These are phyloP conservation scores for Grigorovia transvaalensis DNA, from an alignment of 805 yeast genomes.

Conservation along the genomic window DNA sequence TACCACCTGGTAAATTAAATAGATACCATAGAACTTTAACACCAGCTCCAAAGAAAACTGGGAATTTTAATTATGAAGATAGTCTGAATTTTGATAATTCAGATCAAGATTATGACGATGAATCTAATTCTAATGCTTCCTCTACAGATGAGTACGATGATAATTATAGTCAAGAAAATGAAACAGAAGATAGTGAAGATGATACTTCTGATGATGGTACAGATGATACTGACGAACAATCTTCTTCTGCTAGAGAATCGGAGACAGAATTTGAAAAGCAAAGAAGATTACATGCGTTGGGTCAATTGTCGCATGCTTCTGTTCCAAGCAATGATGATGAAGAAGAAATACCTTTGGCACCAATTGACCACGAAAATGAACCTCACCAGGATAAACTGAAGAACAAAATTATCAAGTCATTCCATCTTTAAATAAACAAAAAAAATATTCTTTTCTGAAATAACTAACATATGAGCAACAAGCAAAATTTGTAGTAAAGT, in stretches of 20 bases:
- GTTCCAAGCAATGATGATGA: constrained; percentile 38
- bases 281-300: constrained; percentile 52
- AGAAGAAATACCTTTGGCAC: constrained; percentile 29
- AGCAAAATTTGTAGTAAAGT: too few species aligned
- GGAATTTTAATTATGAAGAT: background rate
- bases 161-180: constrained; percentile 12
- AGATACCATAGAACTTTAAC: constrained; percentile 6
- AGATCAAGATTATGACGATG: constrained; percentile 4
- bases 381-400: background rate
- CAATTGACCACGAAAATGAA: background rate
- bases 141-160: constrained; percentile 17
- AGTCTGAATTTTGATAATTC: constrained; percentile 9
- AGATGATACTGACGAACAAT: constrained; percentile 15
- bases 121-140: background rate
- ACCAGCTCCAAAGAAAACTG: constrained; percentile 4
- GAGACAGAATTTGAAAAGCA: constrained; percentile 61
- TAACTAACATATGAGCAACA: too few species aligned
- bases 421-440: background rate
- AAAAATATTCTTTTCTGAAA: too few species aligned
- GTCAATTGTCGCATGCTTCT: constrained; percentile 23
- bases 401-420: background rate
- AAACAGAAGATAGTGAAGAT: constrained; percentile 11
- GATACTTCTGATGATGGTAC: constrained; percentile 8
- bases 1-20: constrained; percentile 1
- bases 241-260: constrained; percentile 24